Base-by-base conservation (phyloP, 1,139 yeast genomes). In the Candida sanyaensis region DNA sequence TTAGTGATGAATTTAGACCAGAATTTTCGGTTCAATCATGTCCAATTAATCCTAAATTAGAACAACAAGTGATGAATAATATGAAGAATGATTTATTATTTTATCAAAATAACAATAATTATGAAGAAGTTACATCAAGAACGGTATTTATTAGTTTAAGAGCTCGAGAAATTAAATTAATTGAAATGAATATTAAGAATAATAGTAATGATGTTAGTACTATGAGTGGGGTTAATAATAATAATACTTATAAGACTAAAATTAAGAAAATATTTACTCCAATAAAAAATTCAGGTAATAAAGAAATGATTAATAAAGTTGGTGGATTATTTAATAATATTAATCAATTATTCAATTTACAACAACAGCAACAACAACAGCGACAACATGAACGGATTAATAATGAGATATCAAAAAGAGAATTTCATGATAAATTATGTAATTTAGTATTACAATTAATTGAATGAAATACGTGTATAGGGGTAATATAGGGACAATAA, bases 71-170 rank as follows among this genome's bases (percentile, higher is more conserved):
- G 6, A 62, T 75, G 33, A 65, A 66, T 32, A 68, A 84, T 11
- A 82, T 83, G 87, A 82, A 78, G 55, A 72, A 73, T 50, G 88
- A 83, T 57, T 60, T 83, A 47, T 60, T 71, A 28, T 74, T 73
- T 52, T 72, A 67, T 51, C 78, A 71, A 54, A 72, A 68, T 49
- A 70, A 69, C 52, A 69, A 70, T 47, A 64, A 63, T 12, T 66
- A 63, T 45, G 67, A 62, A 21, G 57, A 59, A 41, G 68, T 75
- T 4, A 59, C 63, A 10, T 65, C 77, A 7, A 57, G 72, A 34
- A 72, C 79, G 0, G 59, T 76, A 2, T 70, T 74, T 46, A 61
- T 83, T 3, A 78, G 83, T 47, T 64, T 83, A 42, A 62, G 86
- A 37, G 83, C 83, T 1, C 64, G 86, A 28, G 88, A 83, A 54